Evolutionary conservation across 805 yeast species (phyloP).

Genomic region (Candida ficus): DNA sequence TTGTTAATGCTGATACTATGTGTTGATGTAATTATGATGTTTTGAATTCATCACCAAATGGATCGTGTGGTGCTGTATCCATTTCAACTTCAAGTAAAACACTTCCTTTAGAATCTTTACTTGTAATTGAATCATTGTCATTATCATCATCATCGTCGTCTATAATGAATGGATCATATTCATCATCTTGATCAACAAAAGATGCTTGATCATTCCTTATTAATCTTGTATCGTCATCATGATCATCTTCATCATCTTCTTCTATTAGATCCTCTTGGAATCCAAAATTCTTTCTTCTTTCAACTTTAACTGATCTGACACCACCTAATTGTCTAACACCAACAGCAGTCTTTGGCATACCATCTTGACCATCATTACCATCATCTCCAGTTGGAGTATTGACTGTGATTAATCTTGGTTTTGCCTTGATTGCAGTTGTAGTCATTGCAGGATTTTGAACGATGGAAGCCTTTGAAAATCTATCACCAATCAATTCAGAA

Average conservation of each 20-base stretch:
- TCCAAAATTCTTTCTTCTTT: constrained; percentile 8
- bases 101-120: constrained; percentile 18
- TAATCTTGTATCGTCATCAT: constrained; percentile 14
- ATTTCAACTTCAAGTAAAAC: constrained; percentile 24
- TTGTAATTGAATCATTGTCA: constrained; percentile 4
- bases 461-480: constrained; percentile 39
- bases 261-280: constrained; percentile 15
- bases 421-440: constrained; percentile 73
- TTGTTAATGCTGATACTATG: too few species aligned
- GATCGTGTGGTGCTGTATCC: constrained; percentile 19
- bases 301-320: constrained; percentile 20
- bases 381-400: background rate
- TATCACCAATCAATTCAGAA: constrained; percentile 28
- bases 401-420: constrained; percentile 63
- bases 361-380: constrained; percentile 15
- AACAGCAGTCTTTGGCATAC: constrained; percentile 20
- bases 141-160: constrained; percentile 17
- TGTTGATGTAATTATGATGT: too few species aligned
- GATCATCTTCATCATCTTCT: constrained; percentile 17
- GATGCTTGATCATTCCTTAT: too few species aligned
- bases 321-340: constrained; percentile 22
- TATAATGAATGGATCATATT: constrained; percentile 24
- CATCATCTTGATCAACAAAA: constrained; percentile 2
- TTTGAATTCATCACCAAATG: constrained; percentile 2
- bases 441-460: constrained; percentile 33